A percentile compares a stretch with the other conserved stretches of the same genome.
Conservation (phyloP, 371 early-diverging fungal species). For the Mortierella sp. region DNA sequence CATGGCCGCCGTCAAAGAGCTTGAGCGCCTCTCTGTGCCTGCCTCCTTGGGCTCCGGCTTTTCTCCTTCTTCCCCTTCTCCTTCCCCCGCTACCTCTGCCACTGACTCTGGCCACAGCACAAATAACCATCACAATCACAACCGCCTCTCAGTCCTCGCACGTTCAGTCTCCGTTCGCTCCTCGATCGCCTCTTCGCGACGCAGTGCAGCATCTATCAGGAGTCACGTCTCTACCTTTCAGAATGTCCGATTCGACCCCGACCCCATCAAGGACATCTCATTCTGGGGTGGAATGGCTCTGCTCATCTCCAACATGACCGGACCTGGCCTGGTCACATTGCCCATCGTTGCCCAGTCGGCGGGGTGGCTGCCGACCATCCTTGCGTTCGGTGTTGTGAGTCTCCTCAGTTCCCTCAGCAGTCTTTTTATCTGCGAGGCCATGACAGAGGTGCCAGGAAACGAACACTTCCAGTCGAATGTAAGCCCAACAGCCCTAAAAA, state of each 20-base stretch:
- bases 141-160: slow-evolving; percentile 20
- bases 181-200: slow-evolving; percentile 35
- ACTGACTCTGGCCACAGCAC: background rate
- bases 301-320: slow-evolving; percentile 58
- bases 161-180: slow-evolving; percentile 27
- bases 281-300: slow-evolving; percentile 58
- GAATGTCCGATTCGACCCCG: slow-evolving; percentile 50
- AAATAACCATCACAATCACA: background rate
- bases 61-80: slow-evolving; percentile 19
- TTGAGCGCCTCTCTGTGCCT: slow-evolving; percentile 39
- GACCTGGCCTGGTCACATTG: slow-evolving; percentile 59
- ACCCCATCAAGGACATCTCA: slow-evolving; percentile 55
- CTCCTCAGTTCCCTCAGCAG: slow-evolving; percentile 66
- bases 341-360: slow-evolving; percentile 54
- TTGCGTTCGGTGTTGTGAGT: slow-evolving; percentile 62
- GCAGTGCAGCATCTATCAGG: slow-evolving; percentile 24
- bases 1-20: slow-evolving; percentile 31
- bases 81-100: slow-evolving; percentile 8
- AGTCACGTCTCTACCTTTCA: slow-evolving; percentile 52
- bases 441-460: slow-evolving; percentile 85
- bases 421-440: slow-evolving; percentile 83
- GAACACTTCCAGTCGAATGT: slow-evolving; percentile 69
- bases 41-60: slow-evolving; percentile 21
- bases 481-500: too few relatives aligned
- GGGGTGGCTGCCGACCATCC: slow-evolving; percentile 59